Percentiles rank a stretch among this genome's conserved stretches.
phyloP scores from a whole-genome alignment of 2,329 filamentous ascomycete species.

The Colletotrichum scovillei region DNA sequence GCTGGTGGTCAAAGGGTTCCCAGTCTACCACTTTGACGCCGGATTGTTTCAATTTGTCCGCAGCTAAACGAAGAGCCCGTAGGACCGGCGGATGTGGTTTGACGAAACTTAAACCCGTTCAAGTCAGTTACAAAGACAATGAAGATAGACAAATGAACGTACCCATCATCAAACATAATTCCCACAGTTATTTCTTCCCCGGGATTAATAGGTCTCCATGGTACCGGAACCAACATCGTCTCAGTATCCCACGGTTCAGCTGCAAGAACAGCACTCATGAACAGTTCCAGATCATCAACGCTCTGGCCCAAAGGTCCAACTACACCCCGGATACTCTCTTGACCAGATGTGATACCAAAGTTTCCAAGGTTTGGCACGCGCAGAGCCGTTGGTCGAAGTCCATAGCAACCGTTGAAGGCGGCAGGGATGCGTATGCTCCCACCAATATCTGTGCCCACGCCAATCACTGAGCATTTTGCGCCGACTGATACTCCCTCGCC shows the following conservation, averaged over 20 bases:
- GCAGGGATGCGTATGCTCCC: constrained; percentile 65
- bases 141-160: constrained; percentile 52
- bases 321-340: constrained; percentile 72
- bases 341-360: constrained; percentile 70
- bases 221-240: constrained; percentile 66
- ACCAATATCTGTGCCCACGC: constrained; percentile 72
- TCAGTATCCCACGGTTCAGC: constrained; percentile 67
- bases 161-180: constrained; percentile 73
- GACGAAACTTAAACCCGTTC: background rate
- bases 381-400: constrained; percentile 66
- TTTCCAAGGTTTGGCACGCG: constrained; percentile 66
- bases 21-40: constrained; percentile 66
- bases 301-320: constrained; percentile 71
- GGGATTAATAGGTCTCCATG: constrained; percentile 57
- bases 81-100: constrained; percentile 72
- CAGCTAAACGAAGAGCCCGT: constrained; percentile 62
- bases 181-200: constrained; percentile 62
- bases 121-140: background rate
- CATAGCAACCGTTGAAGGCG: constrained; percentile 68
- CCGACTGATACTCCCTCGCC: constrained; percentile 74
- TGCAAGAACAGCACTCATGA: constrained; percentile 62
- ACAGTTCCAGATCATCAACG: constrained; percentile 65
- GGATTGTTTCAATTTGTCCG: constrained; percentile 51
- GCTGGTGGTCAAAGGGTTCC: constrained; percentile 55
- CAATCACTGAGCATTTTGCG: constrained; percentile 67